Evolutionary conservation across 305 asterid genomes (phyloP), one percentile per base, ranked within the genome.

Genomic region (Fraxinus angustifolia): DNA sequence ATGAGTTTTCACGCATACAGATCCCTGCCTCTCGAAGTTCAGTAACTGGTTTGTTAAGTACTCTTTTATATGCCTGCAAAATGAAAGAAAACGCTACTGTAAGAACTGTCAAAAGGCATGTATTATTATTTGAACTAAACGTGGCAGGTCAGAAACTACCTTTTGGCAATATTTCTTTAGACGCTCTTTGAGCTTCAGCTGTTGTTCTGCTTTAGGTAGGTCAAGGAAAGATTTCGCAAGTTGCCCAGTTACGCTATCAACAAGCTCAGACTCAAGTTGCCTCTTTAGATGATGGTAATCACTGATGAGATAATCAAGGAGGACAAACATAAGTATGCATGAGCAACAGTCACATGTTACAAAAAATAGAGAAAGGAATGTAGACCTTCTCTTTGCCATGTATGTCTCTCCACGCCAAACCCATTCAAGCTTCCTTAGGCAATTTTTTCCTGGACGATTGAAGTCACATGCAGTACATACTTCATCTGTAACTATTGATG

Each of bases 341-440:
- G 34, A 67, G 84, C 60, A 74, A 76, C 80, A 58, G 56, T 83
- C 75, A 79, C 81, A 26, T 53, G 72, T 34, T 79, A 35, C 73
- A 45, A 75, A 68, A 78, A 78, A 36, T 73, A 81, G 80, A 85
- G 84, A 79, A 74, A 77, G 60, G 74, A 85, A 78, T 79, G 72
- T 65, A 79, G 74, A 96, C 99, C 99, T 96, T 90, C 95, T 91
- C 92, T 96, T 96, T 83, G 98, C 99, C 90, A 48, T 93, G 90
- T 93, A 96, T 76, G 93, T 91, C 91, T 94, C 98, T 82, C 99
- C 99, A 83, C 99, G 97, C 99, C 99, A 96, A 85, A 94, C 99
- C 99, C 99, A 96, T 85, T 96, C 98, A 85, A 96, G 98, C 92
- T 90, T 96, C 87, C 99, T 85, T 40, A 96, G 98, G 91, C 99